phyloP scores from a whole-genome alignment of 2,329 filamentous ascomycete species.

The Penicillium concentricum region DNA sequence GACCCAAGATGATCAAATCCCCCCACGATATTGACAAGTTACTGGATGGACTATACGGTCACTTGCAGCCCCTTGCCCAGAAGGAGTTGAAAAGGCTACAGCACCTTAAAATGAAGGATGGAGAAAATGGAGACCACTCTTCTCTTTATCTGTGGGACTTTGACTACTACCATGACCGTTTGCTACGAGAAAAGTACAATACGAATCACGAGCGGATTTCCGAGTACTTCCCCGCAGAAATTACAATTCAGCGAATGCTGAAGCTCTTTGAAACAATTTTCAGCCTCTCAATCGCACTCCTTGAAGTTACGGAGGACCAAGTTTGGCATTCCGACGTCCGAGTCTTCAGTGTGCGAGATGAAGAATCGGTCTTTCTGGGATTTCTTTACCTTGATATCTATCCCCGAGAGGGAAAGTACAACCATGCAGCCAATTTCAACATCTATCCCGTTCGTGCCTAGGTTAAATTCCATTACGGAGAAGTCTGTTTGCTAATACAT shows the following conservation, averaged over 20 bases:
- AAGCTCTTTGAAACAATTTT: neutral
- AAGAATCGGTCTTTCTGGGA: neutral
- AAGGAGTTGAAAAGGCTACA: neutral
- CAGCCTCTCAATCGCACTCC: neutral
- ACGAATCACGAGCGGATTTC: neutral
- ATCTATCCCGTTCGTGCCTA: neutral
- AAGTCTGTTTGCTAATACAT: neutral
- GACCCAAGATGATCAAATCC: neutral
- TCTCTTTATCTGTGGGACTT: neutral
- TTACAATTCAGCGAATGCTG: neutral
- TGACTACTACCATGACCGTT: neutral
- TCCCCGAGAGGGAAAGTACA: neutral
- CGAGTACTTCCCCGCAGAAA: neutral
- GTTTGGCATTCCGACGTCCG: neutral
- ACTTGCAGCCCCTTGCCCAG: neutral
- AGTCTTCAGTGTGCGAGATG: neutral
- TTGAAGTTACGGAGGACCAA: neutral
- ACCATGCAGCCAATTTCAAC: neutral
- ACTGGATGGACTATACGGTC: neutral
- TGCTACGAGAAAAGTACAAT: neutral
- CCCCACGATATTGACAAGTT: neutral
- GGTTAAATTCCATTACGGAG: neutral
- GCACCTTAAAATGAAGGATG: neutral
- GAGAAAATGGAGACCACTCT: neutral
- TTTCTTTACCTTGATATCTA: neutral